phyloP scores from a whole-genome alignment of 1,284 basidiomycete genomes.

The Rhodotorula sp. region DNA sequence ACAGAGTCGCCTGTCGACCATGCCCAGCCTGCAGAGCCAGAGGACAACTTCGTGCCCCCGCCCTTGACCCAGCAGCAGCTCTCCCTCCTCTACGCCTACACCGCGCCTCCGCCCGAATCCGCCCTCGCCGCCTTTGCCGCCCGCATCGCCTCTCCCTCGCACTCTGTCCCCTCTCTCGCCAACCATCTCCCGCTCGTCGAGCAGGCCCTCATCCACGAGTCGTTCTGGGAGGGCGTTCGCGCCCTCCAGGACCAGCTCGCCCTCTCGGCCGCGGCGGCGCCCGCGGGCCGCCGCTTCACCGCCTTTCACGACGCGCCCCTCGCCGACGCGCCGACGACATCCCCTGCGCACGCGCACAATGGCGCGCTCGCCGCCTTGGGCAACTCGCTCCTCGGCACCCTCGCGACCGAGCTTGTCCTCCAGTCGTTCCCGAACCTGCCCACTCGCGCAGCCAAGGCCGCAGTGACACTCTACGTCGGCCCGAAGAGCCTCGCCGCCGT shows the following conservation, averaged over 20 bases:
- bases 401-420: constrained; percentile 82
- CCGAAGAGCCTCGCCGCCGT: constrained; percentile 78
- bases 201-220: constrained; percentile 75
- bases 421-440: constrained; percentile 87
- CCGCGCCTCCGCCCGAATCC: constrained; percentile 59
- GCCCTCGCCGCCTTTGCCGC: constrained; percentile 73
- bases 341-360: constrained; percentile 67
- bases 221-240: constrained; percentile 56
- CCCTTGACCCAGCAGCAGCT: constrained; percentile 30
- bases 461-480: constrained; percentile 87
- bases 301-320: constrained; percentile 37
- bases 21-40: neutral
- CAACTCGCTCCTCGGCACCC: constrained; percentile 87
- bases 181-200: constrained; percentile 55
- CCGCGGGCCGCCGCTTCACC: constrained; percentile 18
- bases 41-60: constrained; percentile 10
- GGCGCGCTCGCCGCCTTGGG: constrained; percentile 77
- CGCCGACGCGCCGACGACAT: constrained; percentile 58
- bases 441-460: constrained; percentile 81
- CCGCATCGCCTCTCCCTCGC: constrained; percentile 42
- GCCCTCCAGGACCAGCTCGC: constrained; percentile 24
- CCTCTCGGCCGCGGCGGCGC: constrained; percentile 1
- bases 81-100: constrained; percentile 42
- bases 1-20: constrained; percentile 12
- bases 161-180: constrained; percentile 24